Evolutionary conservation across 2,329 filamentous ascomycete genomes (phyloP).

Genomic region (Incumbomyces delicatus): DNA sequence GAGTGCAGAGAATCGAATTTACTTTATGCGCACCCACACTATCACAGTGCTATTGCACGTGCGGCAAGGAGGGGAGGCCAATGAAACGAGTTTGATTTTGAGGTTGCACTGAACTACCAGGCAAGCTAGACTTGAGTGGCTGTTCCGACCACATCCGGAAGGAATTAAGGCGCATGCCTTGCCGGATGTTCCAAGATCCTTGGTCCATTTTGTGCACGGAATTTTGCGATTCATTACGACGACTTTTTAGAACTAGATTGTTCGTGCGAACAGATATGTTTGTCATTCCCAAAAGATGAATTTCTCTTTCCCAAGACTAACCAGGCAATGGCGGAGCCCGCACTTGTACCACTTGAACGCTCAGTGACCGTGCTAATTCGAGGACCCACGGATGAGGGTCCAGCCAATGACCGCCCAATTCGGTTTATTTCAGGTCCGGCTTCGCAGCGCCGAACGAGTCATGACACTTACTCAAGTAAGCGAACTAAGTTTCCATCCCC

Average conservation of each 20-base stretch:
- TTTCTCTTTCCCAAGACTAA: not conserved
- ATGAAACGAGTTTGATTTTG: no score
- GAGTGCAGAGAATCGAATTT: no score
- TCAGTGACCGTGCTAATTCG: not conserved
- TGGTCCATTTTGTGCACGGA: not conserved
- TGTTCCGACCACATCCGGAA: no score
- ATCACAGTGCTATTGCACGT: no score
- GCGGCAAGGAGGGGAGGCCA: no score
- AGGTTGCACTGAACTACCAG: no score
- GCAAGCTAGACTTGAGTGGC: no score
- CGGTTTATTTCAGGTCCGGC: not conserved
- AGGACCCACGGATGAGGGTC: not conserved
- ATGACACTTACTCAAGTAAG: not conserved
- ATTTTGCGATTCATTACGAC: not conserved
- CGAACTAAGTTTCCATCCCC: slow-evolving; percentile 1
- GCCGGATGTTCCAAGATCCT: slow-evolving; percentile 4
- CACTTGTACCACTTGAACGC: not conserved
- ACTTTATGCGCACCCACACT: no score
- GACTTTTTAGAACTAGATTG: no score
- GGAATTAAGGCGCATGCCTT: not conserved
- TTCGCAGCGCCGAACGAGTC: not conserved
- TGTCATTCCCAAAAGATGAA: no score
- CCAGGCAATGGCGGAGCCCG: not conserved
- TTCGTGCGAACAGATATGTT: no score
- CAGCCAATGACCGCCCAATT: not conserved